phyloP scores from a whole-genome alignment of 495 filamentous ascomycete species.

The Astrothelium macrocarpum region DNA sequence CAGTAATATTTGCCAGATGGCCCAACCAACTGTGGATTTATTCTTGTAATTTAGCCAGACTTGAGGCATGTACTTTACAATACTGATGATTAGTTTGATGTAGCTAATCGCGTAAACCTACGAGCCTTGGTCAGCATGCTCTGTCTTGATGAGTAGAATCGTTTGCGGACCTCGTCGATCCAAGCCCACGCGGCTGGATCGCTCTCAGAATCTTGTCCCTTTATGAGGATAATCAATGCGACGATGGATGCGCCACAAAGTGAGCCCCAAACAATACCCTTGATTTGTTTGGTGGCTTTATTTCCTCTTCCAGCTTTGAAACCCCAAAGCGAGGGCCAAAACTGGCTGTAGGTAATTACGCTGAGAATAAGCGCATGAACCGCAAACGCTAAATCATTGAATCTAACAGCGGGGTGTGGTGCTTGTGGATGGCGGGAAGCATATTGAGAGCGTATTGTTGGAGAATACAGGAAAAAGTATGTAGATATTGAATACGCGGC shows the following conservation, averaged over 20 bases:
- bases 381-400: slow-evolving; percentile 86
- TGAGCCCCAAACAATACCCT: slow-evolving; percentile 57
- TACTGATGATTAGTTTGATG: slow-evolving; percentile 77
- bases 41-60: slow-evolving; percentile 71
- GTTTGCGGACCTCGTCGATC: slow-evolving; percentile 58
- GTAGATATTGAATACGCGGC: slow-evolving; percentile 68
- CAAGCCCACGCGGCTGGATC: slow-evolving; percentile 54
- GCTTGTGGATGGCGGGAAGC: slow-evolving; percentile 63
- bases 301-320: slow-evolving; percentile 51
- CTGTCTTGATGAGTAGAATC: neutral
- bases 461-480: slow-evolving; percentile 62
- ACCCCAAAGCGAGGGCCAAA: slow-evolving; percentile 62
- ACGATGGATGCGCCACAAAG: slow-evolving; percentile 48
- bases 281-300: slow-evolving; percentile 53
- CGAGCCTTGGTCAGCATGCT: neutral
- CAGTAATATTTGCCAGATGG: slow-evolving; percentile 73
- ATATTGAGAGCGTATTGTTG: slow-evolving; percentile 70
- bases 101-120: slow-evolving; percentile 75
- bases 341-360: slow-evolving; percentile 59
- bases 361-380: slow-evolving; percentile 65
- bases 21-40: slow-evolving; percentile 78
- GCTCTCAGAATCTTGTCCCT: slow-evolving; percentile 44
- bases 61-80: slow-evolving; percentile 91
- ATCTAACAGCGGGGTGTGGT: slow-evolving; percentile 68
- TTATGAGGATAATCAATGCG: slow-evolving; percentile 42